Percentiles rank a stretch among this genome's conserved stretches.
Evolutionary conservation across 2,329 filamentous ascomycete genomes (phyloP).

Genomic region (Scedosporium aurantiacum): DNA sequence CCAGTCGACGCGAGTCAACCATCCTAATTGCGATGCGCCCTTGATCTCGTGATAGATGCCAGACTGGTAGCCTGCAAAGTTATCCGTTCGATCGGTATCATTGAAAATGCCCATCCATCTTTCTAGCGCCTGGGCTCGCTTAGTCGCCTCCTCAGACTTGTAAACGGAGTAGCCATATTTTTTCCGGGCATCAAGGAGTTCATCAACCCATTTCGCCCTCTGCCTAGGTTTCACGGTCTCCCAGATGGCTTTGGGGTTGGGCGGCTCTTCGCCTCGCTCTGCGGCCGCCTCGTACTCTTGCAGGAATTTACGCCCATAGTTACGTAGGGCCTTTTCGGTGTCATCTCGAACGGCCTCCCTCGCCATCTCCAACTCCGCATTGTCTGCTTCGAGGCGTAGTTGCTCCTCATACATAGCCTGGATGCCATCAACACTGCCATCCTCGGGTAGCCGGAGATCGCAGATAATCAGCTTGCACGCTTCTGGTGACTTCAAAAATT

Average conservation of each 20-base stretch:
- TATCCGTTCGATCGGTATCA: background rate
- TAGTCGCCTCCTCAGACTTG: background rate
- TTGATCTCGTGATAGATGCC: background rate
- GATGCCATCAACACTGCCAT: background rate
- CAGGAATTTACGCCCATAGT: background rate
- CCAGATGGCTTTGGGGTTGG: background rate
- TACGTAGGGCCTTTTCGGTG: background rate
- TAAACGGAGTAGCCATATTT: background rate
- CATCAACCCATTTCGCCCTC: background rate
- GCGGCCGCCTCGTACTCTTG: background rate
- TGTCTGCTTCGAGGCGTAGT: background rate
- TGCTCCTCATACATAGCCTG: background rate
- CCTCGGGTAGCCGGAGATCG: background rate
- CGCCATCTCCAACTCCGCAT: background rate
- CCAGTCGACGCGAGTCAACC: background rate
- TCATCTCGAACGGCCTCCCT: background rate
- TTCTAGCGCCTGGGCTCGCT: background rate
- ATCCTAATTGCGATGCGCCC: background rate
- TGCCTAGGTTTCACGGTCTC: background rate
- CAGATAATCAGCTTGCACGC: constrained; percentile 1
- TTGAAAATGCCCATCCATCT: background rate
- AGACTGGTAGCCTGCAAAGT: background rate
- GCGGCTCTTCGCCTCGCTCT: background rate
- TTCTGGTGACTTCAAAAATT: background rate
- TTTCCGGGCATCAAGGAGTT: background rate